Conservation (phyloP, 352 stramenopile genomes). For the Blastocystis sp. region DNA sequence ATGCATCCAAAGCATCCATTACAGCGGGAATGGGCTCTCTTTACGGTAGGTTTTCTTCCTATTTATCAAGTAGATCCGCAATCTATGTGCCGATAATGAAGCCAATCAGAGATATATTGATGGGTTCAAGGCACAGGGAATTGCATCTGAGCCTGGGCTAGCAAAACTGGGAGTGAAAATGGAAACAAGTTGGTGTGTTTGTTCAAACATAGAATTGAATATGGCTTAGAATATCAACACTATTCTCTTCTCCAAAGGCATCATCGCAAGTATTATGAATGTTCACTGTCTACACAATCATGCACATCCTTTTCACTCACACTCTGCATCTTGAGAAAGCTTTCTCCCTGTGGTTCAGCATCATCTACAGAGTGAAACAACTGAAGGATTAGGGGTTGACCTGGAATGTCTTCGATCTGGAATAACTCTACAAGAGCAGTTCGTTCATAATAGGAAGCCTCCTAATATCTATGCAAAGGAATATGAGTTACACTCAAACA, state of each 20-base stretch:
- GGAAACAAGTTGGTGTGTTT: background rate
- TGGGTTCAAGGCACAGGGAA: slow-evolving; percentile 28
- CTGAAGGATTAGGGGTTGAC: slow-evolving; percentile 5
- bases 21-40: slow-evolving; percentile 46
- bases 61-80: slow-evolving; percentile 16
- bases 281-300: slow-evolving; percentile 5
- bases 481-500: background rate
- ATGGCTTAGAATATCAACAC: slow-evolving; percentile 31
- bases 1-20: slow-evolving; percentile 53
- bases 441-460: slow-evolving; percentile 8
- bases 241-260: slow-evolving; percentile 37
- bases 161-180: slow-evolving; percentile 42
- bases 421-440: background rate
- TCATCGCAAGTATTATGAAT: slow-evolving; percentile 30
- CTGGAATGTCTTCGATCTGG: background rate
- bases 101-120: slow-evolving; percentile 51
- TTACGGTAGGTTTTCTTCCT: background rate
- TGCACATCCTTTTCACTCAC: background rate
- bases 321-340: background rate
- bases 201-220: slow-evolving; percentile 29
- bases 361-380: background rate
- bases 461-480: background rate
- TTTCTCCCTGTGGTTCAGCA: background rate
- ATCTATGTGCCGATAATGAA: slow-evolving; percentile 37
- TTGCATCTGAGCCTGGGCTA: slow-evolving; percentile 3